phyloP scores from a whole-genome alignment of 306 rosid species.

The Fragaria iinumae region DNA sequence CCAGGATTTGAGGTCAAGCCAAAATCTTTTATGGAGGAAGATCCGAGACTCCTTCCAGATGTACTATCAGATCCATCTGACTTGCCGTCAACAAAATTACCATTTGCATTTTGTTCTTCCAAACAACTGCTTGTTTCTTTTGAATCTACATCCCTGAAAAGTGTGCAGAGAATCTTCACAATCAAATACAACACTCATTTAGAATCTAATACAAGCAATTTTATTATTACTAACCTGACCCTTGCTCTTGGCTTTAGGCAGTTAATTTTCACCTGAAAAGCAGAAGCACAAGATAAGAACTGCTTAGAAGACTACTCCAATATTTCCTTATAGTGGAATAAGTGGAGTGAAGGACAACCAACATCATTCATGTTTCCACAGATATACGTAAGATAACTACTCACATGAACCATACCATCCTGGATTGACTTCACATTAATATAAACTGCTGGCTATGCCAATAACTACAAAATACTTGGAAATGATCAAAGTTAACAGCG shows the following conservation, averaged over 20 bases:
- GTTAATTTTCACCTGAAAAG: conserved; percentile 48
- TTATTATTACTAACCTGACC: conserved; percentile 35
- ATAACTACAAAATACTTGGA: not conserved
- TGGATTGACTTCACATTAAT: not conserved
- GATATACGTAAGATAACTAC: not conserved
- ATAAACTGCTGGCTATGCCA: not conserved
- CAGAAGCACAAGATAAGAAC: conserved; percentile 12
- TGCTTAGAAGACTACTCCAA: not conserved
- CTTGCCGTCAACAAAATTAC: conserved; percentile 30
- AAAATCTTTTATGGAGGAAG: conserved; percentile 44
- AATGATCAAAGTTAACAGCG: not conserved
- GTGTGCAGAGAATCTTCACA: conserved; percentile 4
- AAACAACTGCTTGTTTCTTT: conserved; percentile 23
- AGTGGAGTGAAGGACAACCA: not conserved
- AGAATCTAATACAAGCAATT: not conserved
- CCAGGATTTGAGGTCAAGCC: conserved; percentile 43
- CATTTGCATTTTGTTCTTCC: conserved; percentile 26
- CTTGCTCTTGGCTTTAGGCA: conserved; percentile 43
- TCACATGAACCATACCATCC: no score
- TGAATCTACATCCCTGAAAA: conserved; percentile 38
- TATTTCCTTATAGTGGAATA: not conserved
- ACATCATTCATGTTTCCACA: not conserved
- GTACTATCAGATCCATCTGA: conserved; percentile 41
- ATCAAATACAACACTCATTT: conserved; percentile 8
- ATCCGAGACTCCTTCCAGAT: conserved; percentile 31